These are phyloP conservation scores for Diplotaxis tenuifolia DNA, from an alignment of 345 rosid genomes.

Conservation along the genomic window DNA sequence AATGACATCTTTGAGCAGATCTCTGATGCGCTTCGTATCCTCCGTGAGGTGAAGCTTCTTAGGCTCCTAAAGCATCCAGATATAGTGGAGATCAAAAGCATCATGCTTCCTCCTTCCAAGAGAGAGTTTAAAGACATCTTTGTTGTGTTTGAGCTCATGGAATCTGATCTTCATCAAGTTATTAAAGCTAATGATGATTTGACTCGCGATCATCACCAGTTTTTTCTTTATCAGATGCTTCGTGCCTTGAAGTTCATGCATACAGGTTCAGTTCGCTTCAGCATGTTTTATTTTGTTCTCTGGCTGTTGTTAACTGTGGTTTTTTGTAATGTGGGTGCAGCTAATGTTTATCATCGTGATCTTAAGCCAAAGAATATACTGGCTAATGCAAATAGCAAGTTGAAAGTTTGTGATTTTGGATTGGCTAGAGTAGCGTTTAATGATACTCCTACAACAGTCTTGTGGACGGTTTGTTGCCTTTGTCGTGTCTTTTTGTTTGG, in stretches of 20 bases:
- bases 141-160: conserved; percentile 98
- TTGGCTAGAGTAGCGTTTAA: conserved; percentile 83
- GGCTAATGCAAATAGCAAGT: conserved; percentile 97
- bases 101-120: conserved; percentile 93
- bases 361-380: conserved; percentile 93
- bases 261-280: conserved; percentile 48
- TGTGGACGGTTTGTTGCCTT: conserved; percentile 77
- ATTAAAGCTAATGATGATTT: conserved; percentile 96
- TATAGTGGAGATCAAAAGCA: conserved; percentile 87
- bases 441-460: conserved; percentile 82
- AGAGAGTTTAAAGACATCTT: conserved; percentile 90
- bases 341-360: conserved; percentile 93
- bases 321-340: conserved; percentile 42
- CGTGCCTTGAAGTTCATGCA: conserved; percentile 95
- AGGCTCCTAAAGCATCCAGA: conserved; percentile 90
- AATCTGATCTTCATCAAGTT: conserved; percentile 98
- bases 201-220: conserved; percentile 93
- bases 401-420: conserved; percentile 95
- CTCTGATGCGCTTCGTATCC: conserved; percentile 80
- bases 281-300: background rate
- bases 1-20: conserved; percentile 82
- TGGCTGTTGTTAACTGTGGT: background rate
- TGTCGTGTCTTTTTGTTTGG: background rate
- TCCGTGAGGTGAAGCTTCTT: conserved; percentile 89
- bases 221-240: conserved; percentile 94